Conservation (phyloP, 495 filamentous ascomycete genomes). For the Neurospora intermedia region DNA sequence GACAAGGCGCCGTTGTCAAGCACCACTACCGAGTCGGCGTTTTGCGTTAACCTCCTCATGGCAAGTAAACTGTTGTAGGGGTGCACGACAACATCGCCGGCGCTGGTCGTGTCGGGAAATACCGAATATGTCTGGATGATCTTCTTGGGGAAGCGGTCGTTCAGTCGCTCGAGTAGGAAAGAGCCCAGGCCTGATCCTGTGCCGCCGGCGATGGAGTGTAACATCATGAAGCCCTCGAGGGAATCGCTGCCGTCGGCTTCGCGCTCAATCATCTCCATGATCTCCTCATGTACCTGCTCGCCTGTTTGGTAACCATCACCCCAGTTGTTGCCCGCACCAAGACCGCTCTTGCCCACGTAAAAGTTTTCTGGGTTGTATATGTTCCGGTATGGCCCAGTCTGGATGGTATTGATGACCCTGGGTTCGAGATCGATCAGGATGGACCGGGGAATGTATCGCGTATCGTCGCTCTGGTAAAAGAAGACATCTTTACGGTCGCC, state of each 20-base stretch:
- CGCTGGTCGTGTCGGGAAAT: slow-evolving; percentile 80
- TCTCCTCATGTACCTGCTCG: slow-evolving; percentile 85
- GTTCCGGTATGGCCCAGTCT: slow-evolving; percentile 85
- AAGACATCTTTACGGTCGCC: slow-evolving; percentile 98
- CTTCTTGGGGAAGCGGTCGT: slow-evolving; percentile 97
- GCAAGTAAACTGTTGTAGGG: slow-evolving; percentile 94
- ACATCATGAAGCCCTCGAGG: slow-evolving; percentile 95
- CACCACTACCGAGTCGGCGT: slow-evolving; percentile 97
- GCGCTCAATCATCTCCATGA: slow-evolving; percentile 98
- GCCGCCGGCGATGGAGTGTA: slow-evolving; percentile 95
- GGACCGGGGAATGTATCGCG: slow-evolving; percentile 91
- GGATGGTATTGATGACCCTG: slow-evolving; percentile 82
- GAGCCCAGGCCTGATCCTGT: slow-evolving; percentile 91
- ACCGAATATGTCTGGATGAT: slow-evolving; percentile 98
- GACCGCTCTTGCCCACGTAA: slow-evolving; percentile 82
- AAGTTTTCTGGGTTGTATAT: slow-evolving; percentile 99
- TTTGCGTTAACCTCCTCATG: slow-evolving; percentile 83
- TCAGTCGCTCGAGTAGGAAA: slow-evolving; percentile 90
- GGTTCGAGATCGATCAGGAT: slow-evolving; percentile 95
- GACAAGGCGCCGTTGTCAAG: slow-evolving; percentile 92
- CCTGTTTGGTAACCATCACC: slow-evolving; percentile 90
- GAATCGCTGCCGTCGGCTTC: slow-evolving; percentile 98
- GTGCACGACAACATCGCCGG: slow-evolving; percentile 87
- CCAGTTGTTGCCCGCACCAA: slow-evolving; percentile 96
- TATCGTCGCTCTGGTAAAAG: slow-evolving; percentile 98